Evolutionary conservation across 2,329 filamentous ascomycete species (phyloP), one percentile per base, ranked within the genome.

Genomic region (Aspergillus sojae): DNA sequence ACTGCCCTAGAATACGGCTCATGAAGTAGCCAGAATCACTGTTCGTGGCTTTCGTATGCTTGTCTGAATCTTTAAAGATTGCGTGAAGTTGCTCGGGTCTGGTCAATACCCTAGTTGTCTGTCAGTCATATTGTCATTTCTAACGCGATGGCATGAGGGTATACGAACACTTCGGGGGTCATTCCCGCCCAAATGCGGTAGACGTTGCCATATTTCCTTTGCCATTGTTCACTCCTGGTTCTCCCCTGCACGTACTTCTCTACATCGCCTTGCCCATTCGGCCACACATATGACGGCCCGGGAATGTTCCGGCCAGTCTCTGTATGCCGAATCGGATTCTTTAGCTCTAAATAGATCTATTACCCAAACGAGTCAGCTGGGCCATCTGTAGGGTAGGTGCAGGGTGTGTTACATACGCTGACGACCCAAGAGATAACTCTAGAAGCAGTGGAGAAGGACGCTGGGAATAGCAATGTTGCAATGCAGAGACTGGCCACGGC

Each of bases 11-110:
- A 0, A 84, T 69, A 41, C 79, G 65, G 46, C 76, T 67, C 69
- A 83, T 68, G 1, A 78, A 61, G n/a, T 70, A 80, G 1, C 82
- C 82, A 0, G 76, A 74, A 64, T 83, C 73, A 62, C 81, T 82
- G 61, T 76, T 74, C 2, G 62, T 43, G 2, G 80, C 81, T 65
- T 84, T 83, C 23, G 62, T 48, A 65, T 84, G 81, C 45, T 69
- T 74, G 60, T 83, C 72, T 0, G 82, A 84, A 64, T 84, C 82
- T 36, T 70, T 72, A 65, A 81, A 83, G 6, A 82, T 72, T 0
- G 64, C 62, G 63, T 77, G 60, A 0, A 82, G 59, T 57, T 82
- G 68, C 4, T 74, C 67, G 3, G 79, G 74, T 5, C 67, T 46
- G 0, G 75, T 78, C 6, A 82, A 55, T 2, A 82, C 78, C 3